Evolutionary conservation across 2,329 filamentous ascomycete genomes (phyloP).

Genomic region (Aspergillus brunneoviolaceus): DNA sequence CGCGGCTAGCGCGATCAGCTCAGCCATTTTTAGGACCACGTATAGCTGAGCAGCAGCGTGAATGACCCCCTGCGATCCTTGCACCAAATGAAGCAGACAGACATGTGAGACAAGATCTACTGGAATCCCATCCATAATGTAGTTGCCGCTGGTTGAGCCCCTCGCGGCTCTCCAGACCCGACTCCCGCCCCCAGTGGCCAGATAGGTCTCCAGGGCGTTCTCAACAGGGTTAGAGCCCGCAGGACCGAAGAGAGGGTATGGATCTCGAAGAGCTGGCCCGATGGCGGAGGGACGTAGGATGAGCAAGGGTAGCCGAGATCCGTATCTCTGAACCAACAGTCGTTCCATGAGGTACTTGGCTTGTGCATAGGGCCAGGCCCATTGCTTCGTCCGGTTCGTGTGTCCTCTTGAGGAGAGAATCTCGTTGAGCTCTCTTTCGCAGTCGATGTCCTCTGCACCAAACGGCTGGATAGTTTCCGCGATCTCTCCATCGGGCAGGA

Average conservation of each 20-base stretch:
- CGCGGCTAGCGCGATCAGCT: background rate
- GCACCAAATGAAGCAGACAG: conserved; percentile 18
- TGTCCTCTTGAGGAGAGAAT: too few relatives aligned
- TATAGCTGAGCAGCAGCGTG: conserved; percentile 11
- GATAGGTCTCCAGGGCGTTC: background rate
- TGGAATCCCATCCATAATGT: conserved; percentile 18
- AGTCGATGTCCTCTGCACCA: background rate
- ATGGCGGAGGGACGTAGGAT: conserved; percentile 19
- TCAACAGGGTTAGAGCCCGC: conserved; percentile 15
- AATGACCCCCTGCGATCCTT: conserved; percentile 14
- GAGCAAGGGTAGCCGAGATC: conserved; percentile 9
- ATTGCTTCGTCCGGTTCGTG: too few relatives aligned
- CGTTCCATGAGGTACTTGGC: conserved; percentile 21
- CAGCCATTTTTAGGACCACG: background rate
- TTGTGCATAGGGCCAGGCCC: conserved; percentile 9
- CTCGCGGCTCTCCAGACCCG: background rate
- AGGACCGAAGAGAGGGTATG: conserved; percentile 18
- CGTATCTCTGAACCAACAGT: conserved; percentile 2
- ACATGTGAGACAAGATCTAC: conserved; percentile 20
- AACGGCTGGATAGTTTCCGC: conserved; percentile 9
- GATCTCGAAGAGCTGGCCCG: conserved; percentile 19
- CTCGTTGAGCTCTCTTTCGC: conserved; percentile 3
- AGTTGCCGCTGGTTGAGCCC: background rate
- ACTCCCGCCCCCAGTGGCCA: background rate
- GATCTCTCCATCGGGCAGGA: conserved; percentile 11